These are phyloP conservation scores for Meredithiella fracta DNA, from an alignment of 2,329 filamentous ascomycete genomes.

Conservation along the genomic window DNA sequence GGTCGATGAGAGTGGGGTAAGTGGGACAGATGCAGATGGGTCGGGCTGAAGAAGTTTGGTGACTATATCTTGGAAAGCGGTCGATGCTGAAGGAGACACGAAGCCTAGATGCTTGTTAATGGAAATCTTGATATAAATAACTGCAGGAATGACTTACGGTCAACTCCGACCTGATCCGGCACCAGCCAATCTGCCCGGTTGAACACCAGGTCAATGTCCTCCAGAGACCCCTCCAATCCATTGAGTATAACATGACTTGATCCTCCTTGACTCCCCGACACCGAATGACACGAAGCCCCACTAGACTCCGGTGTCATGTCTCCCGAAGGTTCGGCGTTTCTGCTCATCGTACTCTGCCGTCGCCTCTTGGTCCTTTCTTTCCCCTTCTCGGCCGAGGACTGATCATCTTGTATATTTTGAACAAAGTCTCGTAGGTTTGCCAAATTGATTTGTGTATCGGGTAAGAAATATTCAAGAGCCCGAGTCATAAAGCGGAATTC, in stretches of 20 bases:
- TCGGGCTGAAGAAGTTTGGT: background rate
- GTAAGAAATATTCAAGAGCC: conserved; percentile 19
- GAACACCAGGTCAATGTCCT: background rate
- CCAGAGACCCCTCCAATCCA: background rate
- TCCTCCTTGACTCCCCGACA: background rate
- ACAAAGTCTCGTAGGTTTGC: conserved; percentile 16
- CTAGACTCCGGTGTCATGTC: background rate
- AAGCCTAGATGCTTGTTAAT: background rate
- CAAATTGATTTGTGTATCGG: conserved; percentile 18
- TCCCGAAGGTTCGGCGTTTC: background rate
- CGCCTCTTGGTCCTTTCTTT: background rate
- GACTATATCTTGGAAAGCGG: background rate
- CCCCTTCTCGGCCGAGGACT: background rate
- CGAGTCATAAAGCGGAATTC: conserved; percentile 20
- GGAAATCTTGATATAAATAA: background rate
- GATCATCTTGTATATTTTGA: background rate
- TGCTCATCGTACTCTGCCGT: background rate
- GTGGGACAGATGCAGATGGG: background rate
- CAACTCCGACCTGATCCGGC: conserved; percentile 15
- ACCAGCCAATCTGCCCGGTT: background rate
- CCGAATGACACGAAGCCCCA: background rate
- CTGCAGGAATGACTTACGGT: conserved; percentile 12
- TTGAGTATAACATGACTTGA: background rate
- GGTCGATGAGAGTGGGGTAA: background rate
- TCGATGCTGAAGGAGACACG: background rate